Base-by-base conservation (phyloP, 2,329 filamentous ascomycete genomes). In the Fusarium sp. region DNA sequence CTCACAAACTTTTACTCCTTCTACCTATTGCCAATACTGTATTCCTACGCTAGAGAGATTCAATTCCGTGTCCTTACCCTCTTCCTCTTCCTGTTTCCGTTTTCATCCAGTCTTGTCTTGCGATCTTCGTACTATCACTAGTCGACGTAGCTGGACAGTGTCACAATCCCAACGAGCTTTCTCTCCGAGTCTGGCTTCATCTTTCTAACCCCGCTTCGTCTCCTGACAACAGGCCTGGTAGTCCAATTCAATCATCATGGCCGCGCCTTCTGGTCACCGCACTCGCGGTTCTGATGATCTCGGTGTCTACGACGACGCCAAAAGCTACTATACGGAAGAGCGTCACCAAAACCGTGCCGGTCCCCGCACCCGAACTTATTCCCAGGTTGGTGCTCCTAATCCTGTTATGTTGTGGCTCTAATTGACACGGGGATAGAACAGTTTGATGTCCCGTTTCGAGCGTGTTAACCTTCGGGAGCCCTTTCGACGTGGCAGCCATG, bases 401-500 rank as follows among this genome's bases (percentile, higher is more conserved):
- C 18, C n/a, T 34, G 32, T 16, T 13, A 16, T 50, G n/a, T 21
- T 48, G 41, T 50, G 34, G 43, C 21, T 27, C 49, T 48, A 59
- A 55, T 78, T 83, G 63, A 83, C 67, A n/a, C 25, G 27, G 16
- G 27, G 27, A 30, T 59, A 89, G 86, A 88, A 87, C 75, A 82
- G 84, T 69, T 76, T 88, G 70, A 75, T 84, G 74, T 84, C 82
- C 72, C 86, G 88, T 66, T 82, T 87, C 72, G 85, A 86, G 68
- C 81, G 84, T 57, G 72, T 87, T 68, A 85, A 82, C 18, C 74
- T 86, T 25, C 83, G 83, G 63, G 85, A 87, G 74, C 87, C 86
- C 12, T 87, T 87, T 71, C 82, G 87, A 63, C 82, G 87, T 74
- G 87, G 87, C 54, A 89, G 87, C 72, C 87, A 89, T 73, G 86